Evolutionary conservation across 768 basidiomycete species (phyloP).

Genomic region (Hirschioporus abietinus): DNA sequence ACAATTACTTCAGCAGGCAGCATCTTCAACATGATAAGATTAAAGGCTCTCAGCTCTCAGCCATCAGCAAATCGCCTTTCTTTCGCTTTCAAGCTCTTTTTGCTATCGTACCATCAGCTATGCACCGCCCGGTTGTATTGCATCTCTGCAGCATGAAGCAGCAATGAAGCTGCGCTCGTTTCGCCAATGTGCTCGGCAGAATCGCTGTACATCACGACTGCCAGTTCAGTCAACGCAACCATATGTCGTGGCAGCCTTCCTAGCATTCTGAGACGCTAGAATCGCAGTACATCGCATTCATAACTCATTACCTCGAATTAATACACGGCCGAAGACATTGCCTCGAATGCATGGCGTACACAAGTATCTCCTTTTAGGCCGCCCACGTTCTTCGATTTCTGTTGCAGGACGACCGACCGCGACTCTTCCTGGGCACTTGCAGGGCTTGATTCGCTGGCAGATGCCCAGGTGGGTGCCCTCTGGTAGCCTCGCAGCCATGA

Average conservation of each 20-base stretch:
- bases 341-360: background rate
- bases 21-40: no score
- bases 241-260: background rate
- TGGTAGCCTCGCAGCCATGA: background rate
- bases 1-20: background rate
- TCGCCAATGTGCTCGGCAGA: background rate
- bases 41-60: no score
- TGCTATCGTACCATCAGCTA: background rate
- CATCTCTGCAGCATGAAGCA: background rate
- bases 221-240: background rate
- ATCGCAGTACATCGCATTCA: background rate
- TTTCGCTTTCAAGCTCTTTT: background rate
- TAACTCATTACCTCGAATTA: background rate
- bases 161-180: background rate
- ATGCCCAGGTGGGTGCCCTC: background rate
- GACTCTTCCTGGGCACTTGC: background rate
- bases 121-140: background rate
- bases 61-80: background rate
- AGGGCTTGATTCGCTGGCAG: background rate
- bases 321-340: no score
- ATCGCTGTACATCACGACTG: background rate
- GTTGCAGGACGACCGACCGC: background rate
- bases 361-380: background rate
- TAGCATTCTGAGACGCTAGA: background rate
- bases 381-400: background rate